phyloP scores from a whole-genome alignment of 2,329 filamentous ascomycete species.

The Monilinia aucupariae region DNA sequence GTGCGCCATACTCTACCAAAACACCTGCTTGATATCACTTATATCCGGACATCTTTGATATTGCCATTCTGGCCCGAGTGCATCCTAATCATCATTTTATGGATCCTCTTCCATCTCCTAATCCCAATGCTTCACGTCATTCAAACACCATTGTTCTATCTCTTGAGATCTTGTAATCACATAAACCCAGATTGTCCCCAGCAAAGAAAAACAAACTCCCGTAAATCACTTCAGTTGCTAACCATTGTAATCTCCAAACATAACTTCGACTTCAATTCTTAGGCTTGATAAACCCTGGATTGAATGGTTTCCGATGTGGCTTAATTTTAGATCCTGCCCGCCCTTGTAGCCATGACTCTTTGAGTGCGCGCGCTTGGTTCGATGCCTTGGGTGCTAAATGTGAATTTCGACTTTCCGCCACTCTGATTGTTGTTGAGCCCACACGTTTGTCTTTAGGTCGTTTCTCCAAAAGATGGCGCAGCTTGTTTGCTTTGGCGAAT shows the following conservation, averaged over 20 bases:
- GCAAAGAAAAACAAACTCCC: neutral
- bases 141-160: neutral
- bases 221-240: neutral
- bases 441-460: constrained; percentile 29
- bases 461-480: constrained; percentile 28
- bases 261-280: constrained; percentile 20
- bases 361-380: constrained; percentile 24
- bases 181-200: neutral
- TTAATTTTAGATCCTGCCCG: constrained; percentile 21
- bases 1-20: neutral
- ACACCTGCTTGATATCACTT: neutral
- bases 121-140: neutral
- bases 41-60: neutral
- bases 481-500: constrained; percentile 31
- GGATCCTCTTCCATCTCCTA: neutral
- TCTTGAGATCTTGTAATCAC: neutral
- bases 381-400: constrained; percentile 31
- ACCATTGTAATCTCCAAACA: neutral
- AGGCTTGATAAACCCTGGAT: constrained; percentile 26
- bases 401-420: constrained; percentile 23
- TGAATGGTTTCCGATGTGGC: constrained; percentile 26
- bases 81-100: neutral
- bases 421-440: constrained; percentile 32
- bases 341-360: constrained; percentile 33
- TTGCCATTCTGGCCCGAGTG: neutral